phyloP scores from a whole-genome alignment of 495 filamentous ascomycete species.

The Coniosporium apollinis region DNA sequence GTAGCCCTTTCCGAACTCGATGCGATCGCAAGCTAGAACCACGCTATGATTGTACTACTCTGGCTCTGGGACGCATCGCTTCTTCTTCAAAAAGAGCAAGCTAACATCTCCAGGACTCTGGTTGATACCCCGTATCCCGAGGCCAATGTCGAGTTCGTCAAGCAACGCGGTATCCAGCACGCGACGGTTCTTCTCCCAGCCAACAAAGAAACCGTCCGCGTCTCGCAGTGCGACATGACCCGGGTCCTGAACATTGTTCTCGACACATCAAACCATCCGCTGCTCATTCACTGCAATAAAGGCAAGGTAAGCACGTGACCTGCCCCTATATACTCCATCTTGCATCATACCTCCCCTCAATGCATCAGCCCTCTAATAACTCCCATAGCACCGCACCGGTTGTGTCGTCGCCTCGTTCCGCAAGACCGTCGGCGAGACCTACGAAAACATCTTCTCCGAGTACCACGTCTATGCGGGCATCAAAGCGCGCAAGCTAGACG shows the following conservation, averaged over 20 bases:
- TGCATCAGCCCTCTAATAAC: neutral
- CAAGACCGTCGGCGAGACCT: constrained; percentile 42
- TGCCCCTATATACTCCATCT: neutral
- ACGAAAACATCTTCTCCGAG: constrained; percentile 41
- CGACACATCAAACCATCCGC: constrained; percentile 48
- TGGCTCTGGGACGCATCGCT: neutral
- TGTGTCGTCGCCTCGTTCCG: constrained; percentile 61
- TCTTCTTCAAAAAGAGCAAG: neutral
- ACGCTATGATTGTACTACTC: too few relatives aligned
- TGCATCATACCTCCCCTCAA: neutral
- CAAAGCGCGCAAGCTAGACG: constrained; percentile 40
- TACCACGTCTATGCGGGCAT: constrained; percentile 49
- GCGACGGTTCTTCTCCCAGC: constrained; percentile 52
- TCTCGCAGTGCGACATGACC: constrained; percentile 44
- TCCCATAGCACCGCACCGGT: constrained; percentile 56
- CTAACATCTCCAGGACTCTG: constrained; percentile 40
- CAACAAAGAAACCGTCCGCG: constrained; percentile 39
- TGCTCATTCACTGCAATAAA: constrained; percentile 80
- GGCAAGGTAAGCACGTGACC: constrained; percentile 61
- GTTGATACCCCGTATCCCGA: constrained; percentile 47
- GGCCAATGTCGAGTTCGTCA: constrained; percentile 43
- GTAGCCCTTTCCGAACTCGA: constrained; percentile 11
- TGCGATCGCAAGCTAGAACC: too few relatives aligned
- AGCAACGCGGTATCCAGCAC: constrained; percentile 45
- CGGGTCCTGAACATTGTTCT: constrained; percentile 47